These are phyloP conservation scores for Chenopodium berlandieri DNA, from an alignment of 148 eudicot genomes.

Conservation along the genomic window DNA sequence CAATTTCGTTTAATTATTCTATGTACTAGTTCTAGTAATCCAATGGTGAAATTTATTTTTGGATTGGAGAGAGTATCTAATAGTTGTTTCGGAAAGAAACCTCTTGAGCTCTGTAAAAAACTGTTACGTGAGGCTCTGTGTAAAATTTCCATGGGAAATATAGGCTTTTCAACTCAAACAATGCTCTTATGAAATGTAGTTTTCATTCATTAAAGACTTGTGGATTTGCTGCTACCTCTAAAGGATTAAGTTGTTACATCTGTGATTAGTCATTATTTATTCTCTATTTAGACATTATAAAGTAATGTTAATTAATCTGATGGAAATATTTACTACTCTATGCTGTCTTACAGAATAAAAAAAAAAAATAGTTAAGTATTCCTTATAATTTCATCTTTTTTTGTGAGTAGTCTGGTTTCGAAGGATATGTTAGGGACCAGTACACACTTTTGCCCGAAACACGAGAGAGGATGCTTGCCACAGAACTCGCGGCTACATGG, in stretches of 20 bases:
- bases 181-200: too few species aligned
- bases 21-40: too few species aligned
- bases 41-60: too few species aligned
- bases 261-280: too few species aligned
- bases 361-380: background rate
- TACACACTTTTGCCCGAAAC: slow-evolving; percentile 88
- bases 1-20: too few species aligned
- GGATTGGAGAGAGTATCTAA: too few species aligned
- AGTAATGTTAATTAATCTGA: background rate
- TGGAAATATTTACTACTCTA: background rate
- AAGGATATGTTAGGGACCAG: slow-evolving; percentile 82
- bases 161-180: too few species aligned
- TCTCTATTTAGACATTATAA: too few species aligned
- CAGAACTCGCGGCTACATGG: slow-evolving; percentile 91
- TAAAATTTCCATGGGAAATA: background rate
- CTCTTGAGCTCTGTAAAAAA: too few species aligned
- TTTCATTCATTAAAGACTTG: too few species aligned
- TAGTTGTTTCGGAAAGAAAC: background rate
- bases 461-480: slow-evolving; percentile 90
- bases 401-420: slow-evolving; percentile 86
- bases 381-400: background rate
- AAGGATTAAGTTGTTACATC: background rate
- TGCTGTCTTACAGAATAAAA: background rate
- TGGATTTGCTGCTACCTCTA: too few species aligned
- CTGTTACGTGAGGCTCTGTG: background rate